These are phyloP conservation scores for Conringia planisiliqua DNA, from an alignment of 345 rosid genomes.

Conservation along the genomic window DNA sequence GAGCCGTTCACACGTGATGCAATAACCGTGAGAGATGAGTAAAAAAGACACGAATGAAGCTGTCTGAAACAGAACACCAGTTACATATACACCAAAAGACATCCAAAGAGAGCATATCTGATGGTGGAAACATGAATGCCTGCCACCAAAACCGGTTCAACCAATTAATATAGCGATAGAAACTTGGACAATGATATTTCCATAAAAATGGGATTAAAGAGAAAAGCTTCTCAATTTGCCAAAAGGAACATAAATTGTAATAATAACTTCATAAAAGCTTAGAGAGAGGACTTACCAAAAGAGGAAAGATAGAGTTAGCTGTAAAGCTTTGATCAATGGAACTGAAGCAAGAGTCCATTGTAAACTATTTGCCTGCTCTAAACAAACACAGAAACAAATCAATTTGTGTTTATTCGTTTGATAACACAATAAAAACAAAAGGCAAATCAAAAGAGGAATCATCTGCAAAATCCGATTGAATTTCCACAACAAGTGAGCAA, in stretches of 20 bases:
- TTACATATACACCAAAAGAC: constrained; percentile 92
- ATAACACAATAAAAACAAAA: neutral
- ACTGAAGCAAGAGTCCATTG: constrained; percentile 86
- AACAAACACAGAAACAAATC: neutral
- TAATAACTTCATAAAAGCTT: neutral
- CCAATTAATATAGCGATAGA: neutral
- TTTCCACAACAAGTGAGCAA: neutral
- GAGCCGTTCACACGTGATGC: constrained; percentile 85
- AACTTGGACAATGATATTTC: neutral
- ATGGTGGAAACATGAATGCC: constrained; percentile 86
- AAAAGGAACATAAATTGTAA: constrained; percentile 1
- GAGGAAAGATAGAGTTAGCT: constrained; percentile 76
- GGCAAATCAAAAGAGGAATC: neutral
- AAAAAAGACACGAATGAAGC: constrained; percentile 84
- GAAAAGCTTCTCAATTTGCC: neutral
- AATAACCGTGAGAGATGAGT: constrained; percentile 90
- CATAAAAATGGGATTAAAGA: neutral
- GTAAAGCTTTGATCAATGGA: constrained; percentile 87
- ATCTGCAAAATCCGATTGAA: neutral
- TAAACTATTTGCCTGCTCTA: constrained; percentile 66
- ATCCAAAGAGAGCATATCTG: constrained; percentile 89
- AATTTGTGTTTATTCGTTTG: neutral
- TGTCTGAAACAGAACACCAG: constrained; percentile 90
- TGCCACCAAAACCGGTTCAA: constrained; percentile 28
- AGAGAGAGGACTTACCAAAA: constrained; percentile 59